Base-by-base conservation (phyloP, 2,329 filamentous ascomycete species). In the Aspergillus proliferans region DNA sequence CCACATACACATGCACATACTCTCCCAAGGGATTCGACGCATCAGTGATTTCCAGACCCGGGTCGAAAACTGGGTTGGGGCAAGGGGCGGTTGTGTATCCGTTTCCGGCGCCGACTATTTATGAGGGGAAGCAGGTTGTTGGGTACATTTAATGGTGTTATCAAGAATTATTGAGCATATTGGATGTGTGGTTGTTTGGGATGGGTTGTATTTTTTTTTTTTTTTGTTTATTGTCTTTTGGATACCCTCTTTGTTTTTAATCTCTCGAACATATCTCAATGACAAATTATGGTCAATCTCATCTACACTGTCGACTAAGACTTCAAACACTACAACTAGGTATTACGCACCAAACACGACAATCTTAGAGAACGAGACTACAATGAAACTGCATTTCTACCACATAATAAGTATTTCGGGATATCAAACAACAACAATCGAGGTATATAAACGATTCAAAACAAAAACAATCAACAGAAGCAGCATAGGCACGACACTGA, bases 381-480 rank as follows among this genome's bases (percentile, higher is more conserved):
- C 36, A 15, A 39, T 18, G 5, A 14, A 14, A 18, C 36, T 39
- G 18, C 36, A 39, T 18, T 39, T 39, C 15, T 39, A 39, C 19
- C 5, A 15, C 15, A 39, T 18, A 39, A 39, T 9, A 39, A 39
- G 19, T 39, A 39, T 39, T 47, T 46, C 28, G 43, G 48, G 49
- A 47, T 52, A 51, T 30, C 26, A 30, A 52, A 52, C 45, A 18
- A 24, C 49, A 41, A 48, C 51, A 45, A 44, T 54, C 46, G 42
- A 51, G 52, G 54, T 56, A 56, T 56, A 56, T 53, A 55, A 39
- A 50, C 45, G 47, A 52, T 48, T 46, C 47, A 50, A 53, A 51
- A 47, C 43, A 43, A 49, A 52, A 36, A 33, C 41, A 49, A 26
- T 42, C 28, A 43, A 46, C 45, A 9, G 33, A 38, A 45, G 15